A percentile compares a stretch with the other conserved stretches of the same genome.
These are phyloP conservation scores for Cyberlindnera americana DNA, from an alignment of 805 yeast genomes.

Conservation along the genomic window DNA sequence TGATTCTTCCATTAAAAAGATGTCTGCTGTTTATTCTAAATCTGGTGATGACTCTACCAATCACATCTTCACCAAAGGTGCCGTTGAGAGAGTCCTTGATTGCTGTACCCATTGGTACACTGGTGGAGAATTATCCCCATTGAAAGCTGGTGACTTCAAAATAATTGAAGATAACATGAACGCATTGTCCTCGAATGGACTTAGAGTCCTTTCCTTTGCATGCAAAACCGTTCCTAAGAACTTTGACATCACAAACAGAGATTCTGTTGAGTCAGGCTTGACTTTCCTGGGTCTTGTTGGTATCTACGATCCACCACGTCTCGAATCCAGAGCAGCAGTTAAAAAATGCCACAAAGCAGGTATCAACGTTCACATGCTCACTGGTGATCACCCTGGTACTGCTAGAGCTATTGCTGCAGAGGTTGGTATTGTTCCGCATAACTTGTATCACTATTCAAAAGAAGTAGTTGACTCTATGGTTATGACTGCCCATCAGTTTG, in stretches of 20 bases:
- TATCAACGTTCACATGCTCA: constrained; percentile 74
- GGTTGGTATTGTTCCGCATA: constrained; percentile 69
- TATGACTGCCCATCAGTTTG: constrained; percentile 74
- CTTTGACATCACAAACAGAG: constrained; percentile 36
- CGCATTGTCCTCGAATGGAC: constrained; percentile 58
- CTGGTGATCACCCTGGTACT: constrained; percentile 79
- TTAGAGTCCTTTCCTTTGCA: constrained; percentile 74
- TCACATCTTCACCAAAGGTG: constrained; percentile 62
- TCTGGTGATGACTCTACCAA: constrained; percentile 28
- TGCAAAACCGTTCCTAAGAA: constrained; percentile 33
- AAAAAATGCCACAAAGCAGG: constrained; percentile 70
- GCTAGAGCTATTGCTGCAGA: constrained; percentile 79
- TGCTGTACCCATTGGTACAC: constrained; percentile 53
- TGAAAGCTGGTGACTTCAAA: constrained; percentile 39
- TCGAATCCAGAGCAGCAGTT: constrained; percentile 64
- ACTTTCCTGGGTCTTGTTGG: constrained; percentile 68
- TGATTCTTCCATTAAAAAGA: constrained; percentile 69
- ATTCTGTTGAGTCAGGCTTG: constrained; percentile 47
- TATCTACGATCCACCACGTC: constrained; percentile 77
- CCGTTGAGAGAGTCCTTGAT: constrained; percentile 64
- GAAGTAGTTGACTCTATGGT: constrained; percentile 63
- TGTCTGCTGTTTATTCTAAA: constrained; percentile 56
- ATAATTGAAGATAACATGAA: constrained; percentile 54
- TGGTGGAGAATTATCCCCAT: constrained; percentile 29
- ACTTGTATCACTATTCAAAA: constrained; percentile 51